Percentiles rank a stretch among this genome's conserved stretches.
Evolutionary conservation across 2,329 filamentous ascomycete genomes (phyloP).

Genomic region (Leptographium lundbergii): DNA sequence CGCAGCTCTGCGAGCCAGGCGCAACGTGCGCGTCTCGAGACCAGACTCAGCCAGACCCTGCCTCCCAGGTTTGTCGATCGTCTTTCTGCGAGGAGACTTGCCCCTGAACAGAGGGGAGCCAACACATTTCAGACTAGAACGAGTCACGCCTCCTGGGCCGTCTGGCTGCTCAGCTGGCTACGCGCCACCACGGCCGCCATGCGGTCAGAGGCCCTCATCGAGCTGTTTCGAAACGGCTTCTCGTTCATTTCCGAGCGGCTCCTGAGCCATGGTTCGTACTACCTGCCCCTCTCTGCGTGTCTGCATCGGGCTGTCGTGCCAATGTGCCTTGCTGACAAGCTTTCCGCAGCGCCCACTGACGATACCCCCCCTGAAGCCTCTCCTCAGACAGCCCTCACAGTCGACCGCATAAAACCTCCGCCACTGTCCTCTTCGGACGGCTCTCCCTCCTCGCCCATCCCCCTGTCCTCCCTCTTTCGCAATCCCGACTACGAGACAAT

Average conservation of each 20-base stretch:
- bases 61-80: not conserved
- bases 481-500: constrained; percentile 12
- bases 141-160: not conserved
- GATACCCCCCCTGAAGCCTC: not conserved
- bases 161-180: constrained; percentile 4
- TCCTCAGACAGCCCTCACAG: constrained; percentile 1
- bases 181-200: constrained; percentile 8
- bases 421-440: not conserved
- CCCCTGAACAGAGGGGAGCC: not conserved
- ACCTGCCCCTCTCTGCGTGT: not conserved
- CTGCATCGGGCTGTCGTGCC: not conserved
- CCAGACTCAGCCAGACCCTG: not conserved
- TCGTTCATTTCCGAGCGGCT: constrained; percentile 10
- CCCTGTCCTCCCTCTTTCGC: not conserved
- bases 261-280: constrained; percentile 1
- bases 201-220: constrained; percentile 8
- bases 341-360: not conserved
- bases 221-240: constrained; percentile 10
- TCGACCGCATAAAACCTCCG: constrained; percentile 9
- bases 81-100: not conserved
- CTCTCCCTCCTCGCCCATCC: no score
- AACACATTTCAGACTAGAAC: not conserved
- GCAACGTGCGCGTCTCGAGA: not conserved
- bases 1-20: not conserved
- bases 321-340: not conserved